Evolutionary conservation across 768 basidiomycete genomes (phyloP).

Genomic region (Mycena belliarum): DNA sequence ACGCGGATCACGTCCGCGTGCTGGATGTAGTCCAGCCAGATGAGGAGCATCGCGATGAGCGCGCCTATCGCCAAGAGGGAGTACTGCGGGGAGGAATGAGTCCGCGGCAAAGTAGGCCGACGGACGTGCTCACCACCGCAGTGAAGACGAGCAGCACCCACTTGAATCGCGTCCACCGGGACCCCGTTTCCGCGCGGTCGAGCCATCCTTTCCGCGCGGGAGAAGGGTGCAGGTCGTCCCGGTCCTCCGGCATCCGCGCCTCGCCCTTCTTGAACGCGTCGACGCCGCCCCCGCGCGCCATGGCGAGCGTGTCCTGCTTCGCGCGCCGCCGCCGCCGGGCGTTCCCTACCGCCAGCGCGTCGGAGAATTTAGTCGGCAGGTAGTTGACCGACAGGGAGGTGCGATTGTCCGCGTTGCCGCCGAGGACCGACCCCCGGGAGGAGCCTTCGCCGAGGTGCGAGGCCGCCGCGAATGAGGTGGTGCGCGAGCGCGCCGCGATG

Average conservation of each 20-base stretch:
- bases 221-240: too few species aligned
- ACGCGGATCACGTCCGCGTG: slow-evolving; percentile 60
- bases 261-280: slow-evolving; percentile 50
- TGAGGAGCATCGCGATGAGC: slow-evolving; percentile 53
- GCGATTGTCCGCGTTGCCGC: slow-evolving; percentile 15
- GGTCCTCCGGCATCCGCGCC: slow-evolving; percentile 42
- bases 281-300: slow-evolving; percentile 55
- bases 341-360: too few species aligned
- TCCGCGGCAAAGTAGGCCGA: too few species aligned
- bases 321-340: too few species aligned
- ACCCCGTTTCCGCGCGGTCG: too few species aligned
- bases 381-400: slow-evolving; percentile 53
- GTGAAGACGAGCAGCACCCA: slow-evolving; percentile 60
- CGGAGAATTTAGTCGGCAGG: slow-evolving; percentile 60
- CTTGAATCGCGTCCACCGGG: slow-evolving; percentile 68
- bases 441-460: neutral
- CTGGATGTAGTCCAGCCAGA: slow-evolving; percentile 64
- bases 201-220: too few species aligned
- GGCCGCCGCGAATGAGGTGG: neutral
- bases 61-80: slow-evolving; percentile 49
- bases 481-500: neutral
- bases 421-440: slow-evolving; percentile 17
- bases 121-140: slow-evolving; percentile 30
- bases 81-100: slow-evolving; percentile 30
- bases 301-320: slow-evolving; percentile 25